These are phyloP conservation scores for Trifolium fragiferum DNA, from an alignment of 306 rosid genomes.

Conservation along the genomic window DNA sequence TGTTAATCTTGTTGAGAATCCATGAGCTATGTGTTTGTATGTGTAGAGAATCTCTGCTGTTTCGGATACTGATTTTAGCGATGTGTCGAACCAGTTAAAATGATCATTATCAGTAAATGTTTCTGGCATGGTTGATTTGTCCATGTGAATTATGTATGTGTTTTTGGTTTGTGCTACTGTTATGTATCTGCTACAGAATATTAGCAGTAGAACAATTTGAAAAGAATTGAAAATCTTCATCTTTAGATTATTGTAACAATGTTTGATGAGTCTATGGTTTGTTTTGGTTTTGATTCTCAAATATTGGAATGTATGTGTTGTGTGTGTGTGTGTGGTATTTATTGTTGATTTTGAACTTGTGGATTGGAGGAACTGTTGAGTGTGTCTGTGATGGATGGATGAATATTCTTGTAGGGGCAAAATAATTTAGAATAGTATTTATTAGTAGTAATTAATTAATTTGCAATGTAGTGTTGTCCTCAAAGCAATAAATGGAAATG, in stretches of 20 bases:
- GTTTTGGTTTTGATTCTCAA: slow-evolving; percentile 13
- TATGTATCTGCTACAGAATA: slow-evolving; percentile 3
- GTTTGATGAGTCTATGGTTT: background rate
- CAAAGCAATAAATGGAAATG: background rate
- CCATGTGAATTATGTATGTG: slow-evolving; percentile 87
- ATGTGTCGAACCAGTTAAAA: slow-evolving; percentile 71
- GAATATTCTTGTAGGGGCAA: slow-evolving; percentile 10
- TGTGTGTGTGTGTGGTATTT: slow-evolving; percentile 38
- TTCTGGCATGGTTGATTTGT: slow-evolving; percentile 73
- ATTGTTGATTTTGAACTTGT: slow-evolving; percentile 31
- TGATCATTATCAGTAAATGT: slow-evolving; percentile 60
- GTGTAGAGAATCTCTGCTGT: slow-evolving; percentile 82
- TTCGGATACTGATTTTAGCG: slow-evolving; percentile 71
- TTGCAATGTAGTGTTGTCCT: background rate
- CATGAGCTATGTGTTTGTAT: slow-evolving; percentile 69
- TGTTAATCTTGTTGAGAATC: slow-evolving; percentile 81
- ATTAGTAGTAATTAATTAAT: background rate
- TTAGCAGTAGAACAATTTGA: slow-evolving; percentile 44
- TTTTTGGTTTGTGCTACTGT: slow-evolving; percentile 47
- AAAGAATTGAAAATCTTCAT: slow-evolving; percentile 33
- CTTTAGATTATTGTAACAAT: background rate
- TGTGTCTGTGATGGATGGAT: background rate
- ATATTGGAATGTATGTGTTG: background rate
- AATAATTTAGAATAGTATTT: background rate
- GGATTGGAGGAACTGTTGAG: background rate